Conservation (phyloP, 2,329 filamentous ascomycete species). For the Emmonsiellopsis sp. region DNA sequence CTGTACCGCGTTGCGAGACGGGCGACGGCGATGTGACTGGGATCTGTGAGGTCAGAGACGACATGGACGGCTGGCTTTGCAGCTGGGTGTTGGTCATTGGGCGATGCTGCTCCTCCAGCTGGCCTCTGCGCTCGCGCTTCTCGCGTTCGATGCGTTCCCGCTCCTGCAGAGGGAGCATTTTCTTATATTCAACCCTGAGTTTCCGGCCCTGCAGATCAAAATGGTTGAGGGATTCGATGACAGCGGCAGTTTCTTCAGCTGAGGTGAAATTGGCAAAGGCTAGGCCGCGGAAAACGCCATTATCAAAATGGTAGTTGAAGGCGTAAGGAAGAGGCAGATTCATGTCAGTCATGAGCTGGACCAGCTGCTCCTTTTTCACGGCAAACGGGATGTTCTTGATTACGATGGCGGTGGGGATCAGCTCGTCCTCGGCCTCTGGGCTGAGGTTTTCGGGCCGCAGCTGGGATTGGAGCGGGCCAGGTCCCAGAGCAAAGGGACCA, state of each 20-base stretch:
- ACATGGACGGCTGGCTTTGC: constrained; percentile 78
- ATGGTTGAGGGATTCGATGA: constrained; percentile 91
- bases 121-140: constrained; percentile 89
- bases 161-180: constrained; percentile 93
- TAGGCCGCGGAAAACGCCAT: constrained; percentile 88
- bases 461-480: constrained; percentile 30
- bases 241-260: constrained; percentile 80
- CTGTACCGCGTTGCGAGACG: constrained; percentile 46
- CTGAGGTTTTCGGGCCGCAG: constrained; percentile 33
- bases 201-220: constrained; percentile 93
- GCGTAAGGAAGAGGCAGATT: constrained; percentile 90
- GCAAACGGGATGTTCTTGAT: constrained; percentile 99
- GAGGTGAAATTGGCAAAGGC: constrained; percentile 98
- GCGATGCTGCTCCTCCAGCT: constrained; percentile 93
- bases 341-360: constrained; percentile 88
- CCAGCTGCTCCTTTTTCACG: constrained; percentile 91
- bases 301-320: constrained; percentile 99
- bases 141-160: constrained; percentile 93
- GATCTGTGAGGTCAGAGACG: constrained; percentile 60
- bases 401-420: constrained; percentile 96
- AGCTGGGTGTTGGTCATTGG: constrained; percentile 55
- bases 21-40: constrained; percentile 57
- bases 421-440: constrained; percentile 56
- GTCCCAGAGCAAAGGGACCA: constrained; percentile 37
- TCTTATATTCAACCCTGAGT: constrained; percentile 95